Percentiles rank a stretch among this genome's conserved stretches.
These are phyloP conservation scores for Austroboletus niveus DNA, from an alignment of 1,284 basidiomycete genomes.

Conservation along the genomic window DNA sequence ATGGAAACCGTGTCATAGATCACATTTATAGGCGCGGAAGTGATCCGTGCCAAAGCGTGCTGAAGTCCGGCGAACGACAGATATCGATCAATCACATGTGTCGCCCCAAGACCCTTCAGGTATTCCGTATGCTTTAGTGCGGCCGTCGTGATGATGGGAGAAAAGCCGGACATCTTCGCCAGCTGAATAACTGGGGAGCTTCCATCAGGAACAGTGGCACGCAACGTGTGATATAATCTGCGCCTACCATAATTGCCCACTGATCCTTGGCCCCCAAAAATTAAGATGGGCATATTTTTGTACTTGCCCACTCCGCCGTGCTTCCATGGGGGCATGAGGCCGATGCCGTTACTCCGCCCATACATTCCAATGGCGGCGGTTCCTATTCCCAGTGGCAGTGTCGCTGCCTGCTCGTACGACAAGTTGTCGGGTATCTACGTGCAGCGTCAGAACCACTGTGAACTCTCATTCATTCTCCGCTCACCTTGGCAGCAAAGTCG, in stretches of 20 bases:
- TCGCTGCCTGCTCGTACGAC: constrained; percentile 33
- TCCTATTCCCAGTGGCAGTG: constrained; percentile 36
- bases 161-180: constrained; percentile 51
- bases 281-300: constrained; percentile 37
- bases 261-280: constrained; percentile 44
- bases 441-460: constrained; percentile 7
- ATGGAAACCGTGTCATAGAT: constrained; percentile 41
- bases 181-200: constrained; percentile 49
- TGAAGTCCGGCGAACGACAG: constrained; percentile 27
- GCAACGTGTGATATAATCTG: neutral
- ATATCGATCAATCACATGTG: constrained; percentile 48
- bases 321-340: constrained; percentile 33
- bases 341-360: constrained; percentile 22
- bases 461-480: neutral
- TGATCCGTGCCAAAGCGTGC: constrained; percentile 30
- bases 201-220: constrained; percentile 8
- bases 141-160: constrained; percentile 52
- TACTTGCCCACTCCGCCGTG: constrained; percentile 36
- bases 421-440: constrained; percentile 25
- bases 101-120: constrained; percentile 54
- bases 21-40: constrained; percentile 32
- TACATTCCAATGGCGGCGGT: constrained; percentile 39
- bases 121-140: constrained; percentile 41
- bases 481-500: constrained; percentile 34
- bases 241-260: constrained; percentile 42